A percentile compares a stretch with the other conserved stretches of the same genome.
Evolutionary conservation across 495 filamentous ascomycete species (phyloP).

Genomic region (Terfezia claveryi): DNA sequence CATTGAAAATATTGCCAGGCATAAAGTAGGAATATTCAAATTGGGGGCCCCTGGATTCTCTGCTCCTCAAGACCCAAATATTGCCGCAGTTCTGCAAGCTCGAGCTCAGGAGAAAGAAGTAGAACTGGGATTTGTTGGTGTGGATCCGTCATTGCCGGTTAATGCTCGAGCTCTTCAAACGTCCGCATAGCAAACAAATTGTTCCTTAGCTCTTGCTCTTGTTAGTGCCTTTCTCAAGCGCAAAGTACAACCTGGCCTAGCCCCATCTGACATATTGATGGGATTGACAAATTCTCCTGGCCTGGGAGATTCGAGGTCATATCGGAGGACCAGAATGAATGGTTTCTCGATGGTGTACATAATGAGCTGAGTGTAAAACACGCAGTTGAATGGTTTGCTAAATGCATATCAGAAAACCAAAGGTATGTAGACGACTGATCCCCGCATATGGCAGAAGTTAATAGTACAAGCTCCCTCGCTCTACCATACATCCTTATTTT

Average conservation of each 20-base stretch:
- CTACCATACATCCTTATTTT: too few species aligned
- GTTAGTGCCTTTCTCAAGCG: conserved; percentile 11
- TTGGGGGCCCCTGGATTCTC: conserved; percentile 23
- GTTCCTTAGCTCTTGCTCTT: conserved; percentile 22
- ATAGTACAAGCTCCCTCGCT: too few species aligned
- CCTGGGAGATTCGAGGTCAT: conserved; percentile 25
- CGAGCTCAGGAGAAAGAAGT: conserved; percentile 9
- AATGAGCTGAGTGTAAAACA: conserved; percentile 25
- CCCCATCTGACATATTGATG: conserved; percentile 15
- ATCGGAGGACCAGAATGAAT: conserved; percentile 13
- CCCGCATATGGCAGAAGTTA: too few species aligned
- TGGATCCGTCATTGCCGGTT: conserved; percentile 4
- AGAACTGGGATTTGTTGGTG: not conserved
- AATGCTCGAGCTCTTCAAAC: conserved; percentile 15
- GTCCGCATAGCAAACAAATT: conserved; percentile 24
- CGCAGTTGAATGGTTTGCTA: conserved; percentile 21
- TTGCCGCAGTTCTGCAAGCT: conserved; percentile 4
- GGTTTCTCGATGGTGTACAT: conserved; percentile 30
- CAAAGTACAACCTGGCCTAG: conserved; percentile 3
- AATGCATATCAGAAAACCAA: too few species aligned
- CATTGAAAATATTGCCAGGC: conserved; percentile 29
- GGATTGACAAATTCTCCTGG: conserved; percentile 23
- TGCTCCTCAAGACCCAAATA: conserved; percentile 1
- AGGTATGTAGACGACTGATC: too few species aligned
- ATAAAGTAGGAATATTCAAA: conserved; percentile 31